phyloP scores from a whole-genome alignment of 805 yeast genomes.

The Myxozyma lipomycoides region DNA sequence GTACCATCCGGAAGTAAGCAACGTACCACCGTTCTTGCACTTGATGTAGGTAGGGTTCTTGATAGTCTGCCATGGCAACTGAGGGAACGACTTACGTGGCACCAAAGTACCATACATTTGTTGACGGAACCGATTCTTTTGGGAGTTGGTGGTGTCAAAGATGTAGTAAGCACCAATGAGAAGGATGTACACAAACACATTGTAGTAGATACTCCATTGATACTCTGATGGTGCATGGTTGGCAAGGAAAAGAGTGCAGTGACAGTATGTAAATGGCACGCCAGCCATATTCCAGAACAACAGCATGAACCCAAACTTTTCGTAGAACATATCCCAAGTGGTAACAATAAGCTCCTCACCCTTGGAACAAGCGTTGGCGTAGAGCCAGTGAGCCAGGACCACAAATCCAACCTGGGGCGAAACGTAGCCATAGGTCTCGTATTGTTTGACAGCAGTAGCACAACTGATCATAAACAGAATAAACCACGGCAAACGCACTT shows the following conservation, averaged over 20 bases:
- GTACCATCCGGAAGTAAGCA: slow-evolving; percentile 93
- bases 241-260: slow-evolving; percentile 77
- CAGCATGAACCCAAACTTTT: slow-evolving; percentile 98
- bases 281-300: slow-evolving; percentile 99
- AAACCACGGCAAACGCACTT: slow-evolving; percentile 96
- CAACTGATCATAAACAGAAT: slow-evolving; percentile 73
- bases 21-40: slow-evolving; percentile 77
- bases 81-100: slow-evolving; percentile 87
- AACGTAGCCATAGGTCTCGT: slow-evolving; percentile 73
- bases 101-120: slow-evolving; percentile 69
- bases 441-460: slow-evolving; percentile 73
- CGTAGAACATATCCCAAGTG: slow-evolving; percentile 99
- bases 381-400: slow-evolving; percentile 83
- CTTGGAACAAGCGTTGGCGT: slow-evolving; percentile 94
- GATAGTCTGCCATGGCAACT: slow-evolving; percentile 77
- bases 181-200: slow-evolving; percentile 50
- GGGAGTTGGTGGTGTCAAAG: slow-evolving; percentile 93
- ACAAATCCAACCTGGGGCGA: slow-evolving; percentile 71
- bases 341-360: slow-evolving; percentile 98
- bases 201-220: slow-evolving; percentile 62
- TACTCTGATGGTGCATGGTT: slow-evolving; percentile 84
- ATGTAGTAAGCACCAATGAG: slow-evolving; percentile 76
- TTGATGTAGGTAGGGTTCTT: slow-evolving; percentile 79
- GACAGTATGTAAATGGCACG: slow-evolving; percentile 97
- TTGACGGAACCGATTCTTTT: slow-evolving; percentile 84